A percentile compares a stretch with the other conserved stretches of the same genome.
Conservation (phyloP, 202 grass and related monocot genomes). For the Setaria viridis region DNA sequence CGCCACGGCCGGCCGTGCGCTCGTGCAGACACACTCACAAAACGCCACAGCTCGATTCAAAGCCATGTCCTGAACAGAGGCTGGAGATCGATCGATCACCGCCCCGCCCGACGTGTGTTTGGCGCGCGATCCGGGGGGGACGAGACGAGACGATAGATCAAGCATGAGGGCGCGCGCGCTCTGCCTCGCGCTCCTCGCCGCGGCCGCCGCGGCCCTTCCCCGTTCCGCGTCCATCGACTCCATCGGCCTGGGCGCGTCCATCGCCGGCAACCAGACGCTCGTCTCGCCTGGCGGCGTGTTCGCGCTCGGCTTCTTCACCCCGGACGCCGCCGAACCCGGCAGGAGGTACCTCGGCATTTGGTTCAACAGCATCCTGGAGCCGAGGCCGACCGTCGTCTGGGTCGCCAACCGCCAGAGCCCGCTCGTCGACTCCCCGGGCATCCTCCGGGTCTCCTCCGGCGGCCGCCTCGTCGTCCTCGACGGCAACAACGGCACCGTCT, state of each 20-base stretch:
- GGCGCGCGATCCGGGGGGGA: neutral
- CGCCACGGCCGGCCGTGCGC: neutral
- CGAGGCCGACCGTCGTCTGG: slow-evolving; percentile 64
- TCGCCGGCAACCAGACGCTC: slow-evolving; percentile 65
- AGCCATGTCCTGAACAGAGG: slow-evolving; percentile 8
- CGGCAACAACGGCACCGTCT: slow-evolving; percentile 39
- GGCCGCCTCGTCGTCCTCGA: slow-evolving; percentile 61
- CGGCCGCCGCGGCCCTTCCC: neutral
- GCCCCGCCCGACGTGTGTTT: no score
- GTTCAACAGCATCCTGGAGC: slow-evolving; percentile 48
- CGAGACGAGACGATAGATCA: no score
- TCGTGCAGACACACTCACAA: neutral
- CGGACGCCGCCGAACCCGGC: slow-evolving; percentile 21
- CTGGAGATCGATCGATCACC: neutral
- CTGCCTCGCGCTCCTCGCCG: neutral
- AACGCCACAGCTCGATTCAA: neutral
- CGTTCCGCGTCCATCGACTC: neutral
- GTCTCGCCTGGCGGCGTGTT: slow-evolving; percentile 57
- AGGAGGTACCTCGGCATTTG: slow-evolving; percentile 69
- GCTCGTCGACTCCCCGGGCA: slow-evolving; percentile 36
- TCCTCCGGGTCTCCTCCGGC: slow-evolving; percentile 42
- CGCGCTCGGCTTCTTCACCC: slow-evolving; percentile 78
- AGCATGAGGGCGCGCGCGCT: slow-evolving; percentile 13
- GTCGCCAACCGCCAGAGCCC: slow-evolving; percentile 72
- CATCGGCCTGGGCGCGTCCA: slow-evolving; percentile 13